phyloP scores from a whole-genome alignment of 495 filamentous ascomycete genomes.

The Hypoxylon perforatum region DNA sequence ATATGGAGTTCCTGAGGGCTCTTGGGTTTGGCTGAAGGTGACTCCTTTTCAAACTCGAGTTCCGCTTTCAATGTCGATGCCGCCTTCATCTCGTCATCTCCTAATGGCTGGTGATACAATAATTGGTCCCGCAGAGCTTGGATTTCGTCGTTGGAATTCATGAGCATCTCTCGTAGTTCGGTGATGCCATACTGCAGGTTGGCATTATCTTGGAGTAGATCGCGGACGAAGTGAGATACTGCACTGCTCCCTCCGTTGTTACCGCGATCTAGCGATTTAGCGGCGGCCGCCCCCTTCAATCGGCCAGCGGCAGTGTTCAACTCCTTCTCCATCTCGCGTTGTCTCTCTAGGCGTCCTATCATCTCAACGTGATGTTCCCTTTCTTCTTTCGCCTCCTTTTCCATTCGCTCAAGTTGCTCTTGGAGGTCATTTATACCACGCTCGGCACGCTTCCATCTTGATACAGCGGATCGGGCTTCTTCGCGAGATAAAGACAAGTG shows the following conservation, averaged over 20 bases:
- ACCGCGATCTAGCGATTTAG: constrained; percentile 66
- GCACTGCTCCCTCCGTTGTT: constrained; percentile 67
- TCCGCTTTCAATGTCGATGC: constrained; percentile 74
- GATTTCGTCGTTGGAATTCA: constrained; percentile 94
- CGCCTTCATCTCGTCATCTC: constrained; percentile 49
- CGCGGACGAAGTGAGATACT: constrained; percentile 92
- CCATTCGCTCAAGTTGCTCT: constrained; percentile 89
- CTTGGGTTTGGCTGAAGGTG: constrained; percentile 51
- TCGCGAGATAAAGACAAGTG: constrained; percentile 72
- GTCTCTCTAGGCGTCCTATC: constrained; percentile 80
- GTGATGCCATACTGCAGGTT: constrained; percentile 90
- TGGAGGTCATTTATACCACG: constrained; percentile 75
- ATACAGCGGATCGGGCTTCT: constrained; percentile 77
- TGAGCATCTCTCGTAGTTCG: constrained; percentile 90
- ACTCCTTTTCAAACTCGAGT: constrained; percentile 63
- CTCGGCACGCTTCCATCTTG: constrained; percentile 87
- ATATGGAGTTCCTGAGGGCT: constrained; percentile 83
- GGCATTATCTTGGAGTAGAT: constrained; percentile 94
- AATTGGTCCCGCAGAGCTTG: constrained; percentile 86
- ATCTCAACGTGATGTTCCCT: constrained; percentile 84
- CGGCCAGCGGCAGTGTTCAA: constrained; percentile 79
- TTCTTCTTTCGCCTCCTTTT: constrained; percentile 85
- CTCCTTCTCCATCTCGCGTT: constrained; percentile 77
- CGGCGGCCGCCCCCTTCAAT: constrained; percentile 80
- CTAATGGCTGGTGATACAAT: constrained; percentile 78